Evolutionary conservation across 345 rosid species (phyloP).

Genomic region (Rhizophora apiculata): DNA sequence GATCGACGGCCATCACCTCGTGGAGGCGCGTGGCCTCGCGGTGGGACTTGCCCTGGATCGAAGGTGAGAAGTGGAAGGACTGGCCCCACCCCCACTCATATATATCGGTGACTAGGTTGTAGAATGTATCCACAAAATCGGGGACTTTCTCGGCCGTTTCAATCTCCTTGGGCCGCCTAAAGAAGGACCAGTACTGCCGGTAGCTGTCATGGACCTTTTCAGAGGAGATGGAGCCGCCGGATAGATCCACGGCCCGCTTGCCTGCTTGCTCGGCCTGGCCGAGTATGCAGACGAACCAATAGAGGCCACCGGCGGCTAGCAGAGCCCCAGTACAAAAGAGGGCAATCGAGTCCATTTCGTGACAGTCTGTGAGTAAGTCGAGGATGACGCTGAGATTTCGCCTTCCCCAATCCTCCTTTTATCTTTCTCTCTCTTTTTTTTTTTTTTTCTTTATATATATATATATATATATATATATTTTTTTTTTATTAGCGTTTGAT

Average conservation of each 20-base stretch:
- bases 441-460: too few species aligned
- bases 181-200: slow-evolving; percentile 80
- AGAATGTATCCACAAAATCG: slow-evolving; percentile 86
- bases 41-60: slow-evolving; percentile 71
- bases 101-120: slow-evolving; percentile 89
- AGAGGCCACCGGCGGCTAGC: slow-evolving; percentile 64
- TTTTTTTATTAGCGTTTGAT: too few species aligned
- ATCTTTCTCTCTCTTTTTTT: too few species aligned
- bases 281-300: slow-evolving; percentile 81
- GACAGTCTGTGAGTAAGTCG: too few species aligned
- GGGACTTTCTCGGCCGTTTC: slow-evolving; percentile 77
- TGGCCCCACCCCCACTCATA: slow-evolving; percentile 99
- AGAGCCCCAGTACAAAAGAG: slow-evolving; percentile 70
- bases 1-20: slow-evolving; percentile 86
- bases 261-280: slow-evolving; percentile 90
- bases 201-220: slow-evolving; percentile 78
- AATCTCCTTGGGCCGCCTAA: slow-evolving; percentile 84
- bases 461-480: too few species aligned
- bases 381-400: too few species aligned
- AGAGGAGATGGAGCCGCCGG: slow-evolving; percentile 92
- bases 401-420: too few species aligned
- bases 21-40: slow-evolving; percentile 82
- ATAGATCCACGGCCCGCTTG: slow-evolving; percentile 64
- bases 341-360: slow-evolving; percentile 50
- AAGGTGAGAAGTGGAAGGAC: slow-evolving; percentile 93